phyloP scores from a whole-genome alignment of 768 basidiomycete genomes.

The Suillus discolor region DNA sequence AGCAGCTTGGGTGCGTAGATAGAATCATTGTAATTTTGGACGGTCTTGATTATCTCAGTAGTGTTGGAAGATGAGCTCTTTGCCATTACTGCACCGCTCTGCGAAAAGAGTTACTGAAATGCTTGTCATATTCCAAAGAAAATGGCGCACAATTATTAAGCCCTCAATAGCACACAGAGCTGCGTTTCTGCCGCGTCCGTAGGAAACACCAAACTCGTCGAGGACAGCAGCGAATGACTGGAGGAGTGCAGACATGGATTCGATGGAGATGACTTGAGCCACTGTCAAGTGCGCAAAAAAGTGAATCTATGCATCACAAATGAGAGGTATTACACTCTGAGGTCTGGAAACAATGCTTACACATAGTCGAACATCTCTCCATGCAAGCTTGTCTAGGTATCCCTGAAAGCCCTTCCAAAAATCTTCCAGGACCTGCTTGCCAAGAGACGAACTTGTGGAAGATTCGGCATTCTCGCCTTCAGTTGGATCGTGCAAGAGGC shows the following conservation, averaged over 20 bases:
- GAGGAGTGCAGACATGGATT: conserved; percentile 80
- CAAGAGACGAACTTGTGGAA: conserved; percentile 46
- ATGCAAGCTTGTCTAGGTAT: conserved; percentile 85
- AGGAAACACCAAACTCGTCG: conserved; percentile 87
- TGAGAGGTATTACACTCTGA: background rate
- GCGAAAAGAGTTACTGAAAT: background rate
- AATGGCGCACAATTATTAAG: conserved; percentile 61
- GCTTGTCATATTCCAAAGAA: background rate
- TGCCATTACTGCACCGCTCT: conserved; percentile 75
- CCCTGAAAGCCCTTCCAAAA: conserved; percentile 90
- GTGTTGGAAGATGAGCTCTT: conserved; percentile 59
- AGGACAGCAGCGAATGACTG: conserved; percentile 85
- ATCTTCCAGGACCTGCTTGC: conserved; percentile 79
- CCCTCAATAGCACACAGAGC: conserved; percentile 83
- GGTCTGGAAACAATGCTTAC: conserved; percentile 48
- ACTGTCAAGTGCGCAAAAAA: conserved; percentile 90
- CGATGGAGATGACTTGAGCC: conserved; percentile 70
- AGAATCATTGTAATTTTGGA: conserved; percentile 72
- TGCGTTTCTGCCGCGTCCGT: conserved; percentile 80
- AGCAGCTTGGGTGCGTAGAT: conserved; percentile 59
- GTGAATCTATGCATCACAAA: conserved; percentile 63
- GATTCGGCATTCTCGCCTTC: conserved; percentile 39
- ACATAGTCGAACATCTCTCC: conserved; percentile 87
- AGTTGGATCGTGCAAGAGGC: conserved; percentile 57
- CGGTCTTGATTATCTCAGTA: conserved; percentile 67